Percentiles rank a stretch among this genome's conserved stretches.
phyloP scores from a whole-genome alignment of 2,329 filamentous ascomycete genomes.

The Claviceps sp. region DNA sequence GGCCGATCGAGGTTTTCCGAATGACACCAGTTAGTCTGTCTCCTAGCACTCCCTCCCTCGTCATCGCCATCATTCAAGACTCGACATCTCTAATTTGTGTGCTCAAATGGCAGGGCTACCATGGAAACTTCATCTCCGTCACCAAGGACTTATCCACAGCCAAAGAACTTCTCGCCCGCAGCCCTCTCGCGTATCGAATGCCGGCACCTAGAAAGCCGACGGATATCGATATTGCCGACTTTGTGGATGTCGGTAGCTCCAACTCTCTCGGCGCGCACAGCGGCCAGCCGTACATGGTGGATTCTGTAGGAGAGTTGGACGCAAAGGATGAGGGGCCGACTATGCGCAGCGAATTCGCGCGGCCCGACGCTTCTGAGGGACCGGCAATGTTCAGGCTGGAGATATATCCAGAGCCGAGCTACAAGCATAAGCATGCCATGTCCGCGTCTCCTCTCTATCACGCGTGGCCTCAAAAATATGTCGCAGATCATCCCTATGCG shows the following conservation, averaged over 20 bases:
- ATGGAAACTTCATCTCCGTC: conserved; percentile 37
- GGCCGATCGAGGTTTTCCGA: conserved; percentile 39
- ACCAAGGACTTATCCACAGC: conserved; percentile 28
- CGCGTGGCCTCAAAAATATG: conserved; percentile 26
- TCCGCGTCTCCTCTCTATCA: conserved; percentile 23
- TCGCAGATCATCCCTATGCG: conserved; percentile 21
- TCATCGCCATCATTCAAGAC: background rate
- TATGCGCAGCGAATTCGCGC: background rate
- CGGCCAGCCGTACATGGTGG: conserved; percentile 1
- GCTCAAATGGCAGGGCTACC: conserved; percentile 24
- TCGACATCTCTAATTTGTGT: background rate
- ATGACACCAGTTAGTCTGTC: conserved; percentile 11
- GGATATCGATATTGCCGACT: conserved; percentile 20
- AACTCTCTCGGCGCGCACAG: conserved; percentile 3
- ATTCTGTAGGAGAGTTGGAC: background rate
- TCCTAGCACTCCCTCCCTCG: background rate
- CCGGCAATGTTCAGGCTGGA: conserved; percentile 23
- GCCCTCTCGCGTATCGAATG: conserved; percentile 35
- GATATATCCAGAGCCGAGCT: conserved; percentile 25
- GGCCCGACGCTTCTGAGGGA: conserved; percentile 3
- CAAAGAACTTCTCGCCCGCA: conserved; percentile 24
- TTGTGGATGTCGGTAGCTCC: conserved; percentile 12
- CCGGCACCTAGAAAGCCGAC: conserved; percentile 15
- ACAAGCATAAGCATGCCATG: conserved; percentile 26
- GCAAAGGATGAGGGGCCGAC: background rate